Conservation (phyloP, 805 yeast genomes). For the Zygoascus flipseniorum region DNA sequence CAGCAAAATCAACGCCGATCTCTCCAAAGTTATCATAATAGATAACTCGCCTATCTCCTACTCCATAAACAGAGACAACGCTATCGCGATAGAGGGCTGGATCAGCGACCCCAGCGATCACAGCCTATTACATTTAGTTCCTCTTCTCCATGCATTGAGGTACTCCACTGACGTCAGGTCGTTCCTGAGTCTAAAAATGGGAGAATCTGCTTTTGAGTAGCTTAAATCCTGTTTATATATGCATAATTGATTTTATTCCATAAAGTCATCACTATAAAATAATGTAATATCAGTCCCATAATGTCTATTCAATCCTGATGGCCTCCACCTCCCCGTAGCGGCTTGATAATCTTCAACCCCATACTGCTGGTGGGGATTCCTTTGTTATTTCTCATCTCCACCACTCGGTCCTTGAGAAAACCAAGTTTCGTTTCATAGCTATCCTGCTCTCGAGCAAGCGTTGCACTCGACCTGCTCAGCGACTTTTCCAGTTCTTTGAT, state of each 20-base stretch:
- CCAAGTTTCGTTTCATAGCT: constrained; percentile 34
- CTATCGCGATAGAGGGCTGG: constrained; percentile 95
- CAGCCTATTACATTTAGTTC: constrained; percentile 72
- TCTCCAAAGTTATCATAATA: constrained; percentile 62
- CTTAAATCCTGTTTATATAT: not conserved
- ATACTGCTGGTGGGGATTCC: not conserved
- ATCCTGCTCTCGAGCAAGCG: constrained; percentile 40
- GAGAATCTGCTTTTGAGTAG: constrained; percentile 49
- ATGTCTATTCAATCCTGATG: not conserved
- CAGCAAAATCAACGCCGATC: constrained; percentile 42
- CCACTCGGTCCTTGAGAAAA: constrained; percentile 12
- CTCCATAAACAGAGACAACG: constrained; percentile 69
- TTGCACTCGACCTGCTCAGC: constrained; percentile 38
- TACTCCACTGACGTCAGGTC: constrained; percentile 78
- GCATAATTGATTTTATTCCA: too few species aligned
- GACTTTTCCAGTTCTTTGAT: constrained; percentile 44
- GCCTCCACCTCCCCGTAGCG: constrained; percentile 43
- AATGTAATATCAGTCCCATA: too few species aligned
- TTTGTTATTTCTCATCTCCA: constrained; percentile 6
- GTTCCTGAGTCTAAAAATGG: constrained; percentile 63
- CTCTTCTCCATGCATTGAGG: constrained; percentile 68
- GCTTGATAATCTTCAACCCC: constrained; percentile 42
- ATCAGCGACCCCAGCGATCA: constrained; percentile 90
- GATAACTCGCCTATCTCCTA: constrained; percentile 94
- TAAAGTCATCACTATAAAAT: too few species aligned